Percentiles rank a stretch among this genome's conserved stretches.
These are phyloP conservation scores for Gigaspora rosea DNA, from an alignment of 192 early-diverging fungal genomes.

Conservation along the genomic window DNA sequence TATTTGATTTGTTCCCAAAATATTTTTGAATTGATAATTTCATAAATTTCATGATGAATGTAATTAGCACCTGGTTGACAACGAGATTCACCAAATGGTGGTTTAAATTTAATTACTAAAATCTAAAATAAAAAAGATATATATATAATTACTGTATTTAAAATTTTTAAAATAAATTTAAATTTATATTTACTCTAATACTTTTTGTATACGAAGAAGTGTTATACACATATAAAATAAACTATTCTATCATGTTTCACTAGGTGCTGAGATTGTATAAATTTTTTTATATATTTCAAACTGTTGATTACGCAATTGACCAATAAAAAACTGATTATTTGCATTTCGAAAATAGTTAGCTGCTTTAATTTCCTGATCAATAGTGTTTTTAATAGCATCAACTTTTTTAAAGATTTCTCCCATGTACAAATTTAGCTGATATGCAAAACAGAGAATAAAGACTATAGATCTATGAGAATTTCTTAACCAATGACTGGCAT, in stretches of 20 bases:
- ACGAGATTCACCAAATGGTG: slow-evolving; percentile 9
- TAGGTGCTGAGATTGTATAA: not conserved
- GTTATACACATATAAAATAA: not conserved
- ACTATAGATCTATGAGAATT: not conserved
- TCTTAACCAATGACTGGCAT: not conserved
- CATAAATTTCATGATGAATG: not conserved
- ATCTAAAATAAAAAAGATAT: slow-evolving; percentile 10
- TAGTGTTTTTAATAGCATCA: not conserved
- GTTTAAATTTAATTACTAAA: slow-evolving; percentile 10
- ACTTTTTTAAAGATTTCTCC: not conserved
- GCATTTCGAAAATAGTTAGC: too few relatives aligned
- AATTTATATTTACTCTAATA: not conserved
- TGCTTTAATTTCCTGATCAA: not conserved
- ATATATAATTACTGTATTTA: not conserved
- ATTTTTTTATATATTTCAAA: too few relatives aligned
- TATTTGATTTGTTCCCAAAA: not conserved
- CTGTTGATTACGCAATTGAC: too few relatives aligned
- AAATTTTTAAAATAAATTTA: not conserved
- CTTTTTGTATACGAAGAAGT: not conserved
- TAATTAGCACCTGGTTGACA: not conserved
- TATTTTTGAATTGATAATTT: not conserved
- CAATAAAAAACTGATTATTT: too few relatives aligned
- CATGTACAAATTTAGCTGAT: not conserved
- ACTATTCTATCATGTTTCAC: not conserved
- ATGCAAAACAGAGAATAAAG: not conserved